Evolutionary conservation across 345 rosid species (phyloP).

Genomic region (Arabidopsis arenosa): DNA sequence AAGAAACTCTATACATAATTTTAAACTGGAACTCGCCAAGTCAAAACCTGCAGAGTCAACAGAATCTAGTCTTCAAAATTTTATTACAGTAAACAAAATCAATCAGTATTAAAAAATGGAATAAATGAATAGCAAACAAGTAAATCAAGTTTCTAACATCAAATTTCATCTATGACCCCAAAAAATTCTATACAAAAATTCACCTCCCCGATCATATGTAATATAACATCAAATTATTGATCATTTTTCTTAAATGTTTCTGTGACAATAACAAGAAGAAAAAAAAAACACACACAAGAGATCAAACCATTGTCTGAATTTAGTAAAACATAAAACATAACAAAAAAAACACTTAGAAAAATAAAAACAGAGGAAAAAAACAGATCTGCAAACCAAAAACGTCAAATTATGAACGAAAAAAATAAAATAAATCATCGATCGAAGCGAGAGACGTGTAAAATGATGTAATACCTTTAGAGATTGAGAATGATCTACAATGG

Average conservation of each 20-base stretch:
- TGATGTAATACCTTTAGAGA: slow-evolving; percentile 16
- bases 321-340: neutral
- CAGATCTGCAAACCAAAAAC: slow-evolving; percentile 19
- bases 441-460: neutral
- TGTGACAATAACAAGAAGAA: slow-evolving; percentile 13
- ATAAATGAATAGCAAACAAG: neutral
- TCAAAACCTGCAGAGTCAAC: slow-evolving; percentile 27
- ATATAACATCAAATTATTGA: neutral
- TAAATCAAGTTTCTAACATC: neutral
- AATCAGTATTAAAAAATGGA: neutral
- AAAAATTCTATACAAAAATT: neutral
- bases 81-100: neutral
- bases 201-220: neutral
- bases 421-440: neutral
- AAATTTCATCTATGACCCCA: neutral
- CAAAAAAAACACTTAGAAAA: neutral
- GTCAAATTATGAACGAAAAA: neutral
- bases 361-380: neutral
- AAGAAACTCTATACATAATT: slow-evolving; percentile 41
- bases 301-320: neutral
- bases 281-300: neutral
- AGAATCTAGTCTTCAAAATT: neutral
- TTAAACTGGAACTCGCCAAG: neutral
- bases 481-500: slow-evolving; percentile 22
- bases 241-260: neutral